Percentiles rank a stretch among this genome's conserved stretches.
Conservation (phyloP, 2,329 filamentous ascomycete genomes). For the Pochonia chlamydosporia region DNA sequence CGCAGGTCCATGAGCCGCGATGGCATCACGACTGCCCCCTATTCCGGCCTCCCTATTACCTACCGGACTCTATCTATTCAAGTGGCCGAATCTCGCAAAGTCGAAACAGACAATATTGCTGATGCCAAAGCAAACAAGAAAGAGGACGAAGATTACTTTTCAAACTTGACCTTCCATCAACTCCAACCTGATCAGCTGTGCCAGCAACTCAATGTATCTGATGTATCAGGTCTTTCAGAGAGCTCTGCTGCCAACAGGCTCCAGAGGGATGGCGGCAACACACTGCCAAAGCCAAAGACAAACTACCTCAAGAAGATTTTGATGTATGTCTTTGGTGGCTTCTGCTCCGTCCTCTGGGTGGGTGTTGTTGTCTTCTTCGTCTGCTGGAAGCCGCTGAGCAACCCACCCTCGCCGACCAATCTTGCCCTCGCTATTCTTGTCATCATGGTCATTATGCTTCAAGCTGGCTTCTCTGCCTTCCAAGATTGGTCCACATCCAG, state of each 20-base stretch:
- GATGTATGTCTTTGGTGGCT: conserved; percentile 39
- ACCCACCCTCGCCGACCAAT: conserved; percentile 36
- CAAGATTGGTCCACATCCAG: conserved; percentile 41
- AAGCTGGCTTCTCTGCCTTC: conserved; percentile 40
- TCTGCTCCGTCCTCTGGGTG: conserved; percentile 41
- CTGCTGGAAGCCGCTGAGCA: conserved; percentile 40
- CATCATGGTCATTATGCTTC: conserved; percentile 40
- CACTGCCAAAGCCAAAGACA: conserved; percentile 33
- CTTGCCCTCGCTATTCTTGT: conserved; percentile 40
- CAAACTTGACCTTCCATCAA: conserved; percentile 32
- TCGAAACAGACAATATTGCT: conserved; percentile 15
- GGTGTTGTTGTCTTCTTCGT: conserved; percentile 42
- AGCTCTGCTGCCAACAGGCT: conserved; percentile 26
- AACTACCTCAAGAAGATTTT: conserved; percentile 37
- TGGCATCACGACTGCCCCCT: conserved; percentile 25
- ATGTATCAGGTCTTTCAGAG: conserved; percentile 28
- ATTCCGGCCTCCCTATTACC: conserved; percentile 31
- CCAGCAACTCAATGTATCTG: conserved; percentile 32
- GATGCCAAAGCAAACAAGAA: conserved; percentile 21
- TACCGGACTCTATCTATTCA: conserved; percentile 36
- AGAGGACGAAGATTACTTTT: conserved; percentile 37
- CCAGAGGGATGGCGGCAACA: conserved; percentile 35
- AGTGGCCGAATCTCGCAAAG: conserved; percentile 29
- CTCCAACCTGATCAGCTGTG: conserved; percentile 27
- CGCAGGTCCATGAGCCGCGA: conserved; percentile 16